Evolutionary conservation across 179 eudicot genomes (phyloP).

Genomic region (Beta lomatogona): DNA sequence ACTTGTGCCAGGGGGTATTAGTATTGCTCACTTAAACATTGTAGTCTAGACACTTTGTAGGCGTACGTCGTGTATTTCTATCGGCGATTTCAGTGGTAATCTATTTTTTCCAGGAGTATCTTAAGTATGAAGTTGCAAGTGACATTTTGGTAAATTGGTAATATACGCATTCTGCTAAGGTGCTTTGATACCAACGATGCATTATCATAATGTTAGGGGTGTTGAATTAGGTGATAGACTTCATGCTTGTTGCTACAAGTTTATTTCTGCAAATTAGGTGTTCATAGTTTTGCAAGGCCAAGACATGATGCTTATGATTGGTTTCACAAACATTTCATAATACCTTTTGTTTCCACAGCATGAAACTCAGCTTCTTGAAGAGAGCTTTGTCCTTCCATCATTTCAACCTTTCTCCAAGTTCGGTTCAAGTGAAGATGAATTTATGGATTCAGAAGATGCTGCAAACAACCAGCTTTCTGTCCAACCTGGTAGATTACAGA

Average conservation of each 20-base stretch:
- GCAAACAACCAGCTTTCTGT: slow-evolving; percentile 43
- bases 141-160: no score
- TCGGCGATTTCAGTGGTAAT: no score
- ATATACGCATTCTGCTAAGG: background rate
- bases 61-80: no score
- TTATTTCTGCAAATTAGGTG: background rate
- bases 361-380: slow-evolving; percentile 85
- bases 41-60: no score
- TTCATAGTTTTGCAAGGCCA: background rate
- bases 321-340: background rate
- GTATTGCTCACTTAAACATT: no score
- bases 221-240: background rate
- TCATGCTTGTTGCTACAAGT: background rate
- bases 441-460: slow-evolving; percentile 81
- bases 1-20: no score
- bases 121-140: no score
- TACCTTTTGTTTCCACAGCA: slow-evolving; percentile 50
- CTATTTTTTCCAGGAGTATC: no score
- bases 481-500: slow-evolving; percentile 41
- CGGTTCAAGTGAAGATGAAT: slow-evolving; percentile 86
- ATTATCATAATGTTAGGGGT: background rate
- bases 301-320: background rate
- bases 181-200: background rate
- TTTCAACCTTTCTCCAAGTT: slow-evolving; percentile 75
- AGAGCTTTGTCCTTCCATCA: slow-evolving; percentile 72